A percentile compares a stretch with the other conserved stretches of the same genome.
These are phyloP conservation scores for Termitomyces sp. DNA, from an alignment of 768 basidiomycete genomes.

Conservation along the genomic window DNA sequence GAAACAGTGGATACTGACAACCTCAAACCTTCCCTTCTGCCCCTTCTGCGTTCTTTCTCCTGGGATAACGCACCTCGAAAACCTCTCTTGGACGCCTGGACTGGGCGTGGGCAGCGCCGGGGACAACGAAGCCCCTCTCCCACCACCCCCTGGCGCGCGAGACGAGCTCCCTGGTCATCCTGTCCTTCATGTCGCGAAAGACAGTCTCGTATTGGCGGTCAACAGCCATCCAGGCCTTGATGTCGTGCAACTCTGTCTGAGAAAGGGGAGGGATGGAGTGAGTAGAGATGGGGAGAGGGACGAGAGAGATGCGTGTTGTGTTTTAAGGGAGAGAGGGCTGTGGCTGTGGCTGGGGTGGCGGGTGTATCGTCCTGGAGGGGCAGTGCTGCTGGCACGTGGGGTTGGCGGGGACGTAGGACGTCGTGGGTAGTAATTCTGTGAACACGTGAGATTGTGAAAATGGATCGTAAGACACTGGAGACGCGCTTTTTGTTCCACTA, in stretches of 20 bases:
- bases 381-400: too few species aligned
- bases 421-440: background rate
- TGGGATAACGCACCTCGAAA: slow-evolving; percentile 35
- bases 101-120: background rate
- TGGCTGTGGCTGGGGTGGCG: background rate
- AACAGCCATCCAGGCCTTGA: slow-evolving; percentile 58
- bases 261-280: slow-evolving; percentile 48
- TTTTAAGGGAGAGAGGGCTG: slow-evolving; percentile 16
- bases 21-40: slow-evolving; percentile 15
- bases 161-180: slow-evolving; percentile 34
- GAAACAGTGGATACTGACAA: slow-evolving; percentile 49
- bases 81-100: slow-evolving; percentile 18
- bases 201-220: slow-evolving; percentile 6
- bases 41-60: slow-evolving; percentile 25
- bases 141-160: slow-evolving; percentile 56
- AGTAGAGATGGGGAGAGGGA: slow-evolving; percentile 53
- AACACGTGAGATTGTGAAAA: too few species aligned
- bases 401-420: background rate
- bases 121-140: slow-evolving; percentile 34
- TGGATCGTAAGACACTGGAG: too few species aligned
- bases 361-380: too few species aligned
- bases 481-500: too few species aligned
- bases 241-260: slow-evolving; percentile 40
- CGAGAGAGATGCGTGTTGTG: slow-evolving; percentile 53
- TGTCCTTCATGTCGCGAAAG: slow-evolving; percentile 29